Base-by-base conservation (phyloP, 768 basidiomycete species). In the Amanita fuliginea region DNA sequence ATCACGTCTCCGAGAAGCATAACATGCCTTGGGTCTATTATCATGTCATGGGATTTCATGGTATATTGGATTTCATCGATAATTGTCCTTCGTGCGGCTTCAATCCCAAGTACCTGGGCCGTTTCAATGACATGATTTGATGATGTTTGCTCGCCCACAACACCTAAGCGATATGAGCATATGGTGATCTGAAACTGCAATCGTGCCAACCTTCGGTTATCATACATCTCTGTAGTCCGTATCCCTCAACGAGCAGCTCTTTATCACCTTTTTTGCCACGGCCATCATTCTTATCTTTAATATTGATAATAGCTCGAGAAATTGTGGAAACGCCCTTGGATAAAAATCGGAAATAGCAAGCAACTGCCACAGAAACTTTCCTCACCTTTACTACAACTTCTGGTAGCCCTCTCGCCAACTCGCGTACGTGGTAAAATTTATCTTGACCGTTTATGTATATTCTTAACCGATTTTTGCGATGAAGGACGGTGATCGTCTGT, bases 1-100 rank as follows among this genome's bases (percentile, higher is more conserved):
- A 99, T 99, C 52, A 97, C 93, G 65, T 99, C 96, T 42, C 94
- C 96, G 9, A 99, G 79, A 34, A 99, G 70, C 91, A 97, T 96
- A 59, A 98, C 89, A 64, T 99, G 96, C 47, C 96, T 87, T 53
- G 95, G 94, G 64, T 99, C 96, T 58, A 99, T 97, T 51, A 84
- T 93, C 87, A 99, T 94, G 58, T 92, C 92, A 70, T 99, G 96
- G 48, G 83, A 86, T 55, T 80, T 78, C 96, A 99, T 99, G 9
- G 91, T 98, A 61, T 90, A 89, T 62, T 95, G 87, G 56, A 98
- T 96, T 63, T 99, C 92, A 60, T 95, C 88, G 66, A 96, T 84
- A 66, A 99, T 96, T 3, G 93, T 95, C 53, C 75, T 71, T 52
- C 96, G 78, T 3, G 96, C 94, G 4, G 96, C 96, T 60, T 99